A percentile compares a stretch with the other conserved stretches of the same genome.
These are phyloP conservation scores for Puccinia polysora DNA, from an alignment of 1,284 basidiomycete genomes.

Conservation along the genomic window DNA sequence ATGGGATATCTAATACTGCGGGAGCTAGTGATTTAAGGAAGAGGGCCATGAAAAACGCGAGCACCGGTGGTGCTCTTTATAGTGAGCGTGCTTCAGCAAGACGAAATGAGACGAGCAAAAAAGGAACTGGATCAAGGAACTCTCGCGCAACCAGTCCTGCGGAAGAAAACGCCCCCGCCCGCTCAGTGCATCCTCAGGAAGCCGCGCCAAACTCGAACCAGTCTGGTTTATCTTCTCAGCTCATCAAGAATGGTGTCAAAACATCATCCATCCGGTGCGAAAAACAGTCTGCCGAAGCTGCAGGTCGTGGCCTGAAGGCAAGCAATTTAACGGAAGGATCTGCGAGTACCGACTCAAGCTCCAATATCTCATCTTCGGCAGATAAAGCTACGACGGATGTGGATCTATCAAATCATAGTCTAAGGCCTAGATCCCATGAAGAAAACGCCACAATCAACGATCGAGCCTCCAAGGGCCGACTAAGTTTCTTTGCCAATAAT, in stretches of 20 bases:
- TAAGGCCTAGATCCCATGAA: too few species aligned
- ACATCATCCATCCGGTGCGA: conserved; percentile 24
- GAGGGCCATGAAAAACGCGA: conserved; percentile 43
- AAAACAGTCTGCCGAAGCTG: conserved; percentile 1
- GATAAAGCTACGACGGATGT: too few species aligned
- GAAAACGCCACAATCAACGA: too few species aligned
- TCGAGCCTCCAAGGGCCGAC: neutral
- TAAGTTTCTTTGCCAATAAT: conserved; percentile 41
- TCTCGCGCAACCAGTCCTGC: conserved; percentile 10
- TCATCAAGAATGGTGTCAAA: conserved; percentile 2
- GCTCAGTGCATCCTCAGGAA: neutral
- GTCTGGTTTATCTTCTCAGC: neutral
- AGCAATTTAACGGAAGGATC: neutral
- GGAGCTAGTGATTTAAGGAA: conserved; percentile 37
- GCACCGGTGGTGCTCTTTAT: conserved; percentile 9
- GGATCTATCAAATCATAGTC: too few species aligned
- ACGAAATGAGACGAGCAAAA: conserved; percentile 26
- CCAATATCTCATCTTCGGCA: too few species aligned
- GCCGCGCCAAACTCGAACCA: neutral
- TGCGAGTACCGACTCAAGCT: too few species aligned
- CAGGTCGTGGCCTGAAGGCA: neutral
- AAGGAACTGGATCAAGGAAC: neutral
- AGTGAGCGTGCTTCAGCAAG: conserved; percentile 40
- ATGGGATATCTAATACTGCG: conserved; percentile 5
- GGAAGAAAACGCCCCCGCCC: conserved; percentile 4